phyloP scores from a whole-genome alignment of 2,329 filamentous ascomycete genomes.

The Fusarium staphyleae region DNA sequence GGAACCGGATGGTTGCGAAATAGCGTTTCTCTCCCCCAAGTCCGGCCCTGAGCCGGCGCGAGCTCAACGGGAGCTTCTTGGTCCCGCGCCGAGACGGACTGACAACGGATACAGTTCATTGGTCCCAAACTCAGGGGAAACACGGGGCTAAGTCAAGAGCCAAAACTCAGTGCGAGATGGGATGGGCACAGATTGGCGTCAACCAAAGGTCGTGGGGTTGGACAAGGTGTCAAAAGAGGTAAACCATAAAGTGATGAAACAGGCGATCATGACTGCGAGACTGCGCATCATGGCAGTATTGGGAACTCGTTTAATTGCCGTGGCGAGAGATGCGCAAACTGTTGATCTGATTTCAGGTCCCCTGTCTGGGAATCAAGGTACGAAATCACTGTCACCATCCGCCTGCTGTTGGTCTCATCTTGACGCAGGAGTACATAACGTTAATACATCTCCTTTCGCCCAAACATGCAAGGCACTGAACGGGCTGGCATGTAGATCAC shows the following conservation, averaged over 20 bases:
- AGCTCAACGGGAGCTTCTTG: constrained; percentile 22
- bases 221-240: constrained; percentile 1
- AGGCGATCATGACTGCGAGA: constrained; percentile 13
- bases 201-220: constrained; percentile 22
- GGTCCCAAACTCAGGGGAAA: constrained; percentile 10
- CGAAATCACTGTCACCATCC: constrained; percentile 5
- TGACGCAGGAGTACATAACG: background rate
- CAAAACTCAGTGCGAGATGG: constrained; percentile 9
- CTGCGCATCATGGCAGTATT: constrained; percentile 32
- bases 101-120: constrained; percentile 12
- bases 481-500: constrained; percentile 25
- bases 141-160: constrained; percentile 4
- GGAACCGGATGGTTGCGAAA: constrained; percentile 1
- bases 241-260: constrained; percentile 35
- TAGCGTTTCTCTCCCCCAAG: constrained; percentile 18
- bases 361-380: constrained; percentile 25
- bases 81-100: constrained; percentile 17
- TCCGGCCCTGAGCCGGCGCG: constrained; percentile 23
- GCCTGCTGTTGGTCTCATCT: background rate
- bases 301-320: constrained; percentile 26
- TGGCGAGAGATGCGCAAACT: constrained; percentile 29
- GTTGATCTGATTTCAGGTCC: constrained; percentile 2
- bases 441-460: background rate
- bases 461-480: constrained; percentile 7
- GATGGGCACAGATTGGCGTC: constrained; percentile 13